These are phyloP conservation scores for Cladosporium phlei DNA, from an alignment of 2,329 filamentous ascomycete species.

Conservation along the genomic window DNA sequence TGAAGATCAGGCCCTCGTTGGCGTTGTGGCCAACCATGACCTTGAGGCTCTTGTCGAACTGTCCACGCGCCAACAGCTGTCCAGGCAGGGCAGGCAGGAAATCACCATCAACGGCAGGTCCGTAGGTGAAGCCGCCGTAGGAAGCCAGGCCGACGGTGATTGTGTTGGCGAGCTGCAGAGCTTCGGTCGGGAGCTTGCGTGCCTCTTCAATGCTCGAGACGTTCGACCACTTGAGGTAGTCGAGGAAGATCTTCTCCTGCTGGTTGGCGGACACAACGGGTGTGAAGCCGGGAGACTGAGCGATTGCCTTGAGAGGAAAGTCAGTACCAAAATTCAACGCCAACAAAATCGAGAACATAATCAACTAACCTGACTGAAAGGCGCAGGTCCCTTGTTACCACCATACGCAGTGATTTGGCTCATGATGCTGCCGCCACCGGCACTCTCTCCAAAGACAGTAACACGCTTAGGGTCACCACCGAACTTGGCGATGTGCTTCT, in stretches of 20 bases:
- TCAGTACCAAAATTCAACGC: too few relatives aligned
- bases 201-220: slow-evolving; percentile 44
- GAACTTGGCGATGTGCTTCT: slow-evolving; percentile 49
- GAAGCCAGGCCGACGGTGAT: slow-evolving; percentile 37
- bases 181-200: slow-evolving; percentile 36
- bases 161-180: slow-evolving; percentile 42
- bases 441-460: slow-evolving; percentile 49
- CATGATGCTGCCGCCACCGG: slow-evolving; percentile 51
- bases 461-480: slow-evolving; percentile 49
- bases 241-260: slow-evolving; percentile 37
- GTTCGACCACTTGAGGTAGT: slow-evolving; percentile 39
- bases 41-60: slow-evolving; percentile 41
- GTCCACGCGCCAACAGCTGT: slow-evolving; percentile 39
- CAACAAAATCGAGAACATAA: too few relatives aligned
- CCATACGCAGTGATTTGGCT: slow-evolving; percentile 51
- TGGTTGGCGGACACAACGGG: slow-evolving; percentile 32
- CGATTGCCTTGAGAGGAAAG: slow-evolving; percentile 42
- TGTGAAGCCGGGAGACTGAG: slow-evolving; percentile 44
- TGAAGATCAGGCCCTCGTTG: slow-evolving; percentile 44
- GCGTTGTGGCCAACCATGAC: slow-evolving; percentile 45
- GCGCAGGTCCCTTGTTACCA: slow-evolving; percentile 37
- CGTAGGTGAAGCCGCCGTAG: slow-evolving; percentile 42
- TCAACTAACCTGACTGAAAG: slow-evolving; percentile 36
- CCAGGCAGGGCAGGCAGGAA: slow-evolving; percentile 47
- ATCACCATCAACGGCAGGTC: slow-evolving; percentile 47